A percentile compares a stretch with the other conserved stretches of the same genome.
Conservation (phyloP, 768 basidiomycete genomes). For the Termitomyces sp. region DNA sequence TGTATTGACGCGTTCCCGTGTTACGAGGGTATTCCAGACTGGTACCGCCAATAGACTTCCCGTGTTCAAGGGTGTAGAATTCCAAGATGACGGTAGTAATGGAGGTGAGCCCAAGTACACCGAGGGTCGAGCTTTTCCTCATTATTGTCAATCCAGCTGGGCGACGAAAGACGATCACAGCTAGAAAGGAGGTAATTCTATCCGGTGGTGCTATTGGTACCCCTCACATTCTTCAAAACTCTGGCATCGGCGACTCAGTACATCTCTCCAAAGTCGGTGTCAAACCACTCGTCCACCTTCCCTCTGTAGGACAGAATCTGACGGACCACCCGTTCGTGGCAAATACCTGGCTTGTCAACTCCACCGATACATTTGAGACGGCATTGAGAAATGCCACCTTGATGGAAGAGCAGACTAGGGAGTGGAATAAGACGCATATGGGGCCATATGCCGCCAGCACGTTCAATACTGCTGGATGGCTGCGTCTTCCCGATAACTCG, state of each 20-base stretch:
- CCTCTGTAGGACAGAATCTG: slow-evolving; percentile 28
- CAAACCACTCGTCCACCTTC: slow-evolving; percentile 22
- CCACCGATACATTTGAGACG: slow-evolving; percentile 23
- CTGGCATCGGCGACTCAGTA: slow-evolving; percentile 24
- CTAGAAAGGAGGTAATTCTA: slow-evolving; percentile 29
- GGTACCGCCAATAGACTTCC: slow-evolving; percentile 9
- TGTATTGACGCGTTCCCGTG: slow-evolving; percentile 18
- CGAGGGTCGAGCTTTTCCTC: no score
- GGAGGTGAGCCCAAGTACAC: background rate
- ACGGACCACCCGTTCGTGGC: slow-evolving; percentile 27
- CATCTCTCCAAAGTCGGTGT: slow-evolving; percentile 17
- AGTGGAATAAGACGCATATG: slow-evolving; percentile 18
- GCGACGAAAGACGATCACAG: slow-evolving; percentile 15
- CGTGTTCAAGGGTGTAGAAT: slow-evolving; percentile 23
- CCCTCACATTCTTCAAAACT: slow-evolving; percentile 25
- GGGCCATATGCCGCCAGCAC: slow-evolving; percentile 17
- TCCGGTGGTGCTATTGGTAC: slow-evolving; percentile 28
- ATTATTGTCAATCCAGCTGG: background rate
- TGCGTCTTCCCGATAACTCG: slow-evolving; percentile 21
- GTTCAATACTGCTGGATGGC: slow-evolving; percentile 19
- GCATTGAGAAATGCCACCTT: slow-evolving; percentile 18
- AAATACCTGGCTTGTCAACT: slow-evolving; percentile 23
- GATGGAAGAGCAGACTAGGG: slow-evolving; percentile 11
- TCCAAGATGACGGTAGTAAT: background rate
- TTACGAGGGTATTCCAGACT: slow-evolving; percentile 18